Percentiles rank a stretch among this genome's conserved stretches.
Conservation (phyloP, 148 eudicot species). For the Vaccinium darrowii region DNA sequence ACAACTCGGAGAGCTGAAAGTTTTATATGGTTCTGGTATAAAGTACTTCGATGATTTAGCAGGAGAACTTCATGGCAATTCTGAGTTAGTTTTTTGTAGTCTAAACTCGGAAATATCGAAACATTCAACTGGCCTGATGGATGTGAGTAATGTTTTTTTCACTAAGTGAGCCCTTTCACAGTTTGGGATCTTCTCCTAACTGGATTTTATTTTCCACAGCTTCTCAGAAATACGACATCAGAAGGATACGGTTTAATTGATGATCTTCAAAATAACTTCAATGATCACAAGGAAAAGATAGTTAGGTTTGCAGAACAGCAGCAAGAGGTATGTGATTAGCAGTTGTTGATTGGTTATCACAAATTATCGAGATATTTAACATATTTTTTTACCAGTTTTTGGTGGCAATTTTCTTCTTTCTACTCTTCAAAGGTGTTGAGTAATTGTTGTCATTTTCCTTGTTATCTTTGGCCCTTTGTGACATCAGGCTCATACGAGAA, state of each 20-base stretch:
- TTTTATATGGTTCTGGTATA: constrained; percentile 18
- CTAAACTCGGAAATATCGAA: constrained; percentile 23
- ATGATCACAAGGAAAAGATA: constrained; percentile 22
- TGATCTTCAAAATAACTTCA: constrained; percentile 21
- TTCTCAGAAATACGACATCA: constrained; percentile 20
- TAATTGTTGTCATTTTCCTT: background rate
- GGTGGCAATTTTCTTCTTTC: no score
- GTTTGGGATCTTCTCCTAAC: background rate
- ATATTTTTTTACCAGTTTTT: background rate
- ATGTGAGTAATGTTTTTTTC: constrained; percentile 20
- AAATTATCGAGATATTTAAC: no score
- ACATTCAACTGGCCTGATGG: constrained; percentile 25
- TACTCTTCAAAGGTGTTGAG: background rate
- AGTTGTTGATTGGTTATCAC: background rate
- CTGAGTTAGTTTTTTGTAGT: constrained; percentile 12
- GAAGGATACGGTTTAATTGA: constrained; percentile 17
- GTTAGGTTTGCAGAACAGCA: constrained; percentile 22
- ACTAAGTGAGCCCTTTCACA: background rate
- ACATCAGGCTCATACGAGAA: constrained; percentile 17
- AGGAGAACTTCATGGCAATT: constrained; percentile 26
- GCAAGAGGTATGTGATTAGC: constrained; percentile 19
- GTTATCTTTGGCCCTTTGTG: background rate
- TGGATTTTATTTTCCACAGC: constrained; percentile 15
- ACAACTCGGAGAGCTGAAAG: constrained; percentile 22
- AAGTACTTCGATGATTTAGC: constrained; percentile 26